phyloP scores from a whole-genome alignment of 768 basidiomycete genomes.

The Pholiota conissans region DNA sequence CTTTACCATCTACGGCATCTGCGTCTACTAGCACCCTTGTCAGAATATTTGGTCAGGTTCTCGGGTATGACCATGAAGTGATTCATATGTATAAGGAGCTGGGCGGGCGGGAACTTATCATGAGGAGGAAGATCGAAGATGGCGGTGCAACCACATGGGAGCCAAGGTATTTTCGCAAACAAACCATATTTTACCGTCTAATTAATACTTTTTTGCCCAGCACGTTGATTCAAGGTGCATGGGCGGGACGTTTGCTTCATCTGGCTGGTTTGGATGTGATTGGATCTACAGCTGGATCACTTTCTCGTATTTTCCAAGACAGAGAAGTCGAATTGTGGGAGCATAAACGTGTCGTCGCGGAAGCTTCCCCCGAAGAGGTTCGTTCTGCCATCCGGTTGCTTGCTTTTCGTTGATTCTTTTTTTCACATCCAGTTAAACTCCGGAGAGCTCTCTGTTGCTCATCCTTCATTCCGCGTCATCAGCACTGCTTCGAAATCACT shows the following conservation, averaged over 20 bases:
- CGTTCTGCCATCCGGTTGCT: neutral
- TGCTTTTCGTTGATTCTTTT: neutral
- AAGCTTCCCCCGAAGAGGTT: conserved; percentile 47
- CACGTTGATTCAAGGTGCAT: conserved; percentile 57
- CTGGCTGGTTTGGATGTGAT: conserved; percentile 65
- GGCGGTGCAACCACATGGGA: conserved; percentile 61
- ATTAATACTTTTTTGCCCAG: conserved; percentile 25
- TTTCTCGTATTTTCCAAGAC: conserved; percentile 60
- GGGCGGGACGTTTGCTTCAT: conserved; percentile 57
- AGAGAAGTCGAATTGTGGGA: conserved; percentile 68
- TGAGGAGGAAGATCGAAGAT: conserved; percentile 58
- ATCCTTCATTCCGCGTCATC: conserved; percentile 62
- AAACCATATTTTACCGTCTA: neutral
- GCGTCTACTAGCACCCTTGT: conserved; percentile 60
- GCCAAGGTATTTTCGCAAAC: conserved; percentile 57
- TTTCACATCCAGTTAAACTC: conserved; percentile 21
- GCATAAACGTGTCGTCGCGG: conserved; percentile 55
- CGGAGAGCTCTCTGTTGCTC: conserved; percentile 47
- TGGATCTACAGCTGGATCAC: conserved; percentile 62
- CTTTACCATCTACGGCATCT: conserved; percentile 58
- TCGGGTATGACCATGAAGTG: conserved; percentile 62
- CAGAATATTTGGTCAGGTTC: conserved; percentile 49
- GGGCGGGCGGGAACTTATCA: conserved; percentile 63
- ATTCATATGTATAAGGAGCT: conserved; percentile 70
- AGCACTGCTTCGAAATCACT: conserved; percentile 63